Evolutionary conservation across 2,329 filamentous ascomycete species (phyloP), one percentile per base, ranked within the genome.

Genomic region (Neurospora crassa): DNA sequence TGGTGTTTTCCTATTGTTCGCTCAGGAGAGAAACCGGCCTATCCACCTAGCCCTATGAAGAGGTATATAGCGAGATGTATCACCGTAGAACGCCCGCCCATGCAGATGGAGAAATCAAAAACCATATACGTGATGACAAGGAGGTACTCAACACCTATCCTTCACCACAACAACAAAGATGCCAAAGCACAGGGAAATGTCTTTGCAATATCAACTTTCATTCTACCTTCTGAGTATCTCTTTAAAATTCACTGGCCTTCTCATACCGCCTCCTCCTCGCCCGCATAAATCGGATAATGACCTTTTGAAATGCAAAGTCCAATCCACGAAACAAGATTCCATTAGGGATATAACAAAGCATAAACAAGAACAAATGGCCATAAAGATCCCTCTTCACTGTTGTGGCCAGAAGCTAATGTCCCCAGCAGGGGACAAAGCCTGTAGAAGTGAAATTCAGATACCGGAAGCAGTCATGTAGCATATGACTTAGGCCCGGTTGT

Each of bases 301-400:
- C 24, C 53, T 69, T 41, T 47, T 43, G 11, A 47, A 11, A 43
- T 43, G 41, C 41, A 45, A 41, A 69, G 68, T 43, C 43, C 68
- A 43, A 69, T 37, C 68, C 68, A n/a, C 41, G 20, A 42, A 37
- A 34, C 34, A 34, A 14, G 40, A 69, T 69, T 69, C 53, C 53
- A 63, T 34, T 24, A 63, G 53, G 53, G 53, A 63, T 69, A 59
- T 41, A 68, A 18, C 59, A 71, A 18, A 29, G 68, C 67, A 59
- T 53, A 45, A 70, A 70, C 37, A 68, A 70, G 70, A 71, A 70
- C 70, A 53, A 47, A 70, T 70, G 67, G 63, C 67, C 71, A 67
- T 70, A 67, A 71, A 69, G 29, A 59, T 69, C 37, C 41, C 40
- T 70, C n/a, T 41, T 67, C 70, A 69, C 63, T 18, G n/a, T n/a